Evolutionary conservation across 2,329 filamentous ascomycete genomes (phyloP).

Genomic region (Pseudogymnoascus pannorum): DNA sequence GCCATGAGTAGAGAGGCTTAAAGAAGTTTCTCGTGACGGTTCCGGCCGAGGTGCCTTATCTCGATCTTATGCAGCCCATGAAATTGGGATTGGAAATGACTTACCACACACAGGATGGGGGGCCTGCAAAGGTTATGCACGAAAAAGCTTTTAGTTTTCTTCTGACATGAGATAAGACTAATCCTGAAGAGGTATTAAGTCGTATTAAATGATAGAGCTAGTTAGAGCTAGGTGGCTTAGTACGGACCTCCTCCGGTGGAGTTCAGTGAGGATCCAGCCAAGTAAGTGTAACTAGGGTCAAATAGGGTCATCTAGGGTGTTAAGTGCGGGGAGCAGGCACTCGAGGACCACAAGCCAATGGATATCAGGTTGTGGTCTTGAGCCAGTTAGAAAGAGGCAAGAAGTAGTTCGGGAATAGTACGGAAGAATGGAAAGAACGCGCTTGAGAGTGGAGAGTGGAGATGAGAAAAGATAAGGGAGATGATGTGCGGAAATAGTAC

Average conservation of each 20-base stretch:
- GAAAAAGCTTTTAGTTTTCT: slow-evolving; percentile 6
- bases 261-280: neutral
- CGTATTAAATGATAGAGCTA: neutral
- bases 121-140: slow-evolving; percentile 3
- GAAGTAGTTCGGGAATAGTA: neutral
- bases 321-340: slow-evolving; percentile 7
- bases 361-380: neutral
- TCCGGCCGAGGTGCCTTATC: slow-evolving; percentile 5
- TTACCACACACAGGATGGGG: neutral
- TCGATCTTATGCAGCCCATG: slow-evolving; percentile 6
- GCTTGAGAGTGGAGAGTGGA: neutral
- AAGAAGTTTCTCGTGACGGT: slow-evolving; percentile 5
- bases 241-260: neutral
- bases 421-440: neutral
- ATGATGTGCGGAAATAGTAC: neutral
- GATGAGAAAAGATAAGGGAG: slow-evolving; percentile 5
- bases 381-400: neutral
- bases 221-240: neutral
- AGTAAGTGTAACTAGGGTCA: neutral
- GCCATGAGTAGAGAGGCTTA: slow-evolving; percentile 1
- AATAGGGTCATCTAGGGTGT: neutral
- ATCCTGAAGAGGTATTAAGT: neutral
- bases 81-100: slow-evolving; percentile 5
- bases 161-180: slow-evolving; percentile 6
- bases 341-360: slow-evolving; percentile 3